Conservation (phyloP, 2,329 filamentous ascomycete species). For the Ophiostoma populinum region DNA sequence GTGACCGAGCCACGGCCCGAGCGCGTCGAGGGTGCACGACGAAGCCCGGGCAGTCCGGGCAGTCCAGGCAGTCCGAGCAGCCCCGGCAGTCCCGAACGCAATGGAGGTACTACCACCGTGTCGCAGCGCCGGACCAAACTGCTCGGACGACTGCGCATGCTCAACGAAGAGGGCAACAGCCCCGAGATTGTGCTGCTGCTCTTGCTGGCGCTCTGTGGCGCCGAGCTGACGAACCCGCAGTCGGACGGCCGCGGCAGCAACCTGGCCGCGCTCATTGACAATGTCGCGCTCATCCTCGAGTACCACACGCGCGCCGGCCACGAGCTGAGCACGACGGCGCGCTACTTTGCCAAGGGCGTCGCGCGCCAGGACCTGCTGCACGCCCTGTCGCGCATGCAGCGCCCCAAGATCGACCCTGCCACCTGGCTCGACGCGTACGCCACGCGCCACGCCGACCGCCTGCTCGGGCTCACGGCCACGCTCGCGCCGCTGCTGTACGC, state of each 20-base stretch:
- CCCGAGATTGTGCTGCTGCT: constrained; percentile 9
- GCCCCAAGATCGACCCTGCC: constrained; percentile 8
- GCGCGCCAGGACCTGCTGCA: constrained; percentile 10
- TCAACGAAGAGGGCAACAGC: constrained; percentile 7
- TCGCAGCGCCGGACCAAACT: constrained; percentile 7
- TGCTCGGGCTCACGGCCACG: constrained; percentile 8
- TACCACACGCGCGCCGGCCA: constrained; percentile 7
- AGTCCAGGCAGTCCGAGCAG: too few relatives aligned
- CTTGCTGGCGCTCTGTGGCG: constrained; percentile 9
- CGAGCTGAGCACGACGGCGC: constrained; percentile 7
- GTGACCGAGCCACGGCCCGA: not conserved
- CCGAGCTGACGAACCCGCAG: constrained; percentile 12
- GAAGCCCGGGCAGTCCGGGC: too few relatives aligned
- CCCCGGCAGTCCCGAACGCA: not conserved
- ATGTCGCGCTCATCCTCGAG: constrained; percentile 8
- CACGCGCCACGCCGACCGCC: constrained; percentile 9
- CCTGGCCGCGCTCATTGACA: constrained; percentile 9
- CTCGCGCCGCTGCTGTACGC: constrained; percentile 7
- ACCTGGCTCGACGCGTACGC: constrained; percentile 10
- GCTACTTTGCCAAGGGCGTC: constrained; percentile 10
- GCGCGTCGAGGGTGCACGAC: not conserved
- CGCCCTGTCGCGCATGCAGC: constrained; percentile 8
- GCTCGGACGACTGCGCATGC: constrained; percentile 5
- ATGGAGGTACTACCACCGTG: not conserved
- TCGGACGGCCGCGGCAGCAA: constrained; percentile 8